These are phyloP conservation scores for Colletotrichum cuscutae DNA, from an alignment of 2,329 filamentous ascomycete species.

Conservation along the genomic window DNA sequence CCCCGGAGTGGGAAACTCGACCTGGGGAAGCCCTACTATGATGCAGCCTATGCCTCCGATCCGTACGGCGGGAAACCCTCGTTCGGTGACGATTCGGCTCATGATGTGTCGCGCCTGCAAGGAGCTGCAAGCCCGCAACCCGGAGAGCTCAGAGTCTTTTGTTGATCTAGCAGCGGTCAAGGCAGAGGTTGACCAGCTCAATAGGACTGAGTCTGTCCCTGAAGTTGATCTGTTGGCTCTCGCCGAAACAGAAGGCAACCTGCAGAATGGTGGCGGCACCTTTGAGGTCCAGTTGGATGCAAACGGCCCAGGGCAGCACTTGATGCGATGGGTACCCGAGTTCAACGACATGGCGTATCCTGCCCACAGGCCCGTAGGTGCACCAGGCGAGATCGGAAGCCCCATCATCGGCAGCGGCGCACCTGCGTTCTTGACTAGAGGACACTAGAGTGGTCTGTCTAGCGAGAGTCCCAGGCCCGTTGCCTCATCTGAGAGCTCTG, in stretches of 20 bases:
- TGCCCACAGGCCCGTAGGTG: conserved; percentile 59
- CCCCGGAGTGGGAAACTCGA: conserved; percentile 56
- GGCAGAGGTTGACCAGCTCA: conserved; percentile 56
- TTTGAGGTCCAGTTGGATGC: conserved; percentile 74
- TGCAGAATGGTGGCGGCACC: conserved; percentile 87
- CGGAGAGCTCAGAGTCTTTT: conserved; percentile 68
- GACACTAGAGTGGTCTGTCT: conserved; percentile 23
- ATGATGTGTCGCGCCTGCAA: conserved; percentile 85
- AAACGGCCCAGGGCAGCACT: conserved; percentile 47
- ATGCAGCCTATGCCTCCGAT: conserved; percentile 28
- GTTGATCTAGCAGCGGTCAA: conserved; percentile 76
- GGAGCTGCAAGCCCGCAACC: conserved; percentile 54
- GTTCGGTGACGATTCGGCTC: conserved; percentile 70
- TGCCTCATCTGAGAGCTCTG: not conserved
- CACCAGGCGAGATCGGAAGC: conserved; percentile 77
- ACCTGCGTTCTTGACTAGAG: conserved; percentile 38
- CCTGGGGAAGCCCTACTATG: conserved; percentile 43
- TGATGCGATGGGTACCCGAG: conserved; percentile 68
- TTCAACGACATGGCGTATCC: conserved; percentile 50
- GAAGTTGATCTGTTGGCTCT: conserved; percentile 81
- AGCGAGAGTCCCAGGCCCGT: not conserved
- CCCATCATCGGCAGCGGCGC: conserved; percentile 62
- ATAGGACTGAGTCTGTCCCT: conserved; percentile 49
- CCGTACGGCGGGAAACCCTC: conserved; percentile 24
- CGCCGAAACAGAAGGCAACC: conserved; percentile 90